A percentile compares a stretch with the other conserved stretches of the same genome.
Evolutionary conservation across 305 asterid genomes (phyloP).

Genomic region (Solanum hybrid): DNA sequence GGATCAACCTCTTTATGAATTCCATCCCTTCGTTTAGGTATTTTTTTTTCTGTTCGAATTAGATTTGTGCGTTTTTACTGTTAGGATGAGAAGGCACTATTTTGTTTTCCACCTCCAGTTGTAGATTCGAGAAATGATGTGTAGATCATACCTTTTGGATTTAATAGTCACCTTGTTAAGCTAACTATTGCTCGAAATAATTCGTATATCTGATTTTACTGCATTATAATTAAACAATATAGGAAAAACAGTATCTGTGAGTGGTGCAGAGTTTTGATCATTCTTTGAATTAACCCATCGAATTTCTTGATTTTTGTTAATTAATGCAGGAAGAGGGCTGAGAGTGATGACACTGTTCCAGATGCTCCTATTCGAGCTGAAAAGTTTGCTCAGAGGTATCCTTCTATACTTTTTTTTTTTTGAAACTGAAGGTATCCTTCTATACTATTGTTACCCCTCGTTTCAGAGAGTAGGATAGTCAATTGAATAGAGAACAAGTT

Average conservation of each 20-base stretch:
- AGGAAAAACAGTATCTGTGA: background rate
- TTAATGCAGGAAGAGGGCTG: constrained; percentile 69
- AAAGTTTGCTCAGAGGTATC: constrained; percentile 73
- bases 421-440: constrained; percentile 26
- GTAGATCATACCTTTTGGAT: background rate
- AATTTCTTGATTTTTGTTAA: background rate
- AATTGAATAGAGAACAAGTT: background rate
- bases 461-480: background rate
- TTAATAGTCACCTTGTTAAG: background rate
- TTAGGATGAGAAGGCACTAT: background rate
- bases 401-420: background rate
- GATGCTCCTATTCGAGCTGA: constrained; percentile 77
- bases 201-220: background rate
- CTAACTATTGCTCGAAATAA: background rate
- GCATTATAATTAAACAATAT: background rate
- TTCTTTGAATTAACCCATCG: background rate
- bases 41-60: background rate
- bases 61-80: background rate
- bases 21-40: constrained; percentile 86
- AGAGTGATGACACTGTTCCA: constrained; percentile 59
- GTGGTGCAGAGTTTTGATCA: background rate
- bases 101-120: background rate
- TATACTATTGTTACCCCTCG: background rate
- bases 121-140: background rate
- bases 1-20: constrained; percentile 82